A percentile compares a stretch with the other conserved stretches of the same genome.
Conservation (phyloP, 2,329 filamentous ascomycete species). For the Scytalidium lignicola region DNA sequence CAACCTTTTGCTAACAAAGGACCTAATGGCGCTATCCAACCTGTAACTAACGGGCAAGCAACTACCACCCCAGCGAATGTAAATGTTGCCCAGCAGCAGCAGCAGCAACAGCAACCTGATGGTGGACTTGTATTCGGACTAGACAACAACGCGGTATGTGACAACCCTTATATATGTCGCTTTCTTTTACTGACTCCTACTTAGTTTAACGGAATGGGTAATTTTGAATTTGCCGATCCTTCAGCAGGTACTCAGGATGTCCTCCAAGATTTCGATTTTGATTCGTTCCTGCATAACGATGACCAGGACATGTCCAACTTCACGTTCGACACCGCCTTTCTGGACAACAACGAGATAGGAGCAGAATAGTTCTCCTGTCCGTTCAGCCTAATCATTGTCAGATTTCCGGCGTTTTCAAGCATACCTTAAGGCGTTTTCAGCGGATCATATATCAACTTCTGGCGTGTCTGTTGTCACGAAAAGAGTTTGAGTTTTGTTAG, state of each 20-base stretch:
- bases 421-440: conserved; percentile 27
- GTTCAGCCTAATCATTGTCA: conserved; percentile 15
- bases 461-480: conserved; percentile 25
- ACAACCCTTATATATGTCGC: background rate
- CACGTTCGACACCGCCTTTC: conserved; percentile 50
- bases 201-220: conserved; percentile 14
- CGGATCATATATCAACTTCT: conserved; percentile 24
- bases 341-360: conserved; percentile 54
- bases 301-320: conserved; percentile 43
- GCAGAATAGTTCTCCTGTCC: conserved; percentile 39
- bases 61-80: conserved; percentile 36
- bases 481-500: conserved; percentile 19
- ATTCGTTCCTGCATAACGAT: conserved; percentile 60
- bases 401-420: conserved; percentile 27
- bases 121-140: conserved; percentile 41
- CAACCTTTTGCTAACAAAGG: conserved; percentile 25
- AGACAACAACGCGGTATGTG: conserved; percentile 30
- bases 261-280: conserved; percentile 63
- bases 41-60: conserved; percentile 30
- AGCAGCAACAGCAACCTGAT: conserved; percentile 33
- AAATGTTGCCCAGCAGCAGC: conserved; percentile 36
- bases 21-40: conserved; percentile 39
- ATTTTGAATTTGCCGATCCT: conserved; percentile 52
- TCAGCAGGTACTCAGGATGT: conserved; percentile 47
- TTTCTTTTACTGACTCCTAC: conserved; percentile 12